These are phyloP conservation scores for Gossypium longicalyx DNA, from an alignment of 345 rosid genomes.

Conservation along the genomic window DNA sequence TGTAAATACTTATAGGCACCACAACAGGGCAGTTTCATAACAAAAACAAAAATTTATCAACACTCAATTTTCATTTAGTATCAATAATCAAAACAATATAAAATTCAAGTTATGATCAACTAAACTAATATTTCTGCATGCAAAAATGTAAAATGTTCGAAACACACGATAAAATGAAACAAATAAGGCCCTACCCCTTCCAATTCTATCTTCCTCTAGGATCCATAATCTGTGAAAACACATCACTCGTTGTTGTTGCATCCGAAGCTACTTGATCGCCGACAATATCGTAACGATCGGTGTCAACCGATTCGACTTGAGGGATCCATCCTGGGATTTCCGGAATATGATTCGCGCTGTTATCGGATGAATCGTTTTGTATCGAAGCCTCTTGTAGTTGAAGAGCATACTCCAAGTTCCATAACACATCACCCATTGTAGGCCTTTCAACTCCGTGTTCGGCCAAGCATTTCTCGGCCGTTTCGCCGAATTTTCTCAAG, in stretches of 20 bases:
- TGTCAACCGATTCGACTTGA: not conserved
- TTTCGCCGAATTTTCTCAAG: conserved; percentile 44
- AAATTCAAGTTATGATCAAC: not conserved
- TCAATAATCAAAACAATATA: not conserved
- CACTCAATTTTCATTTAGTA: not conserved
- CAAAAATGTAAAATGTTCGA: not conserved
- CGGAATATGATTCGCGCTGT: conserved; percentile 10
- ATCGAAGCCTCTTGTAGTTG: conserved; percentile 31
- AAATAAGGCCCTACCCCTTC: not conserved
- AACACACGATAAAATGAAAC: not conserved
- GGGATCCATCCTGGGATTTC: conserved; percentile 14
- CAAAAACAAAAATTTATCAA: not conserved
- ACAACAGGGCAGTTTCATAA: not conserved
- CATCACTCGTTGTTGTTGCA: conserved; percentile 4
- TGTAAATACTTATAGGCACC: no score
- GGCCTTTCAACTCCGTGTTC: conserved; percentile 50
- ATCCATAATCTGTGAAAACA: conserved; percentile 20
- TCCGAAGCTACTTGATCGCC: conserved; percentile 8
- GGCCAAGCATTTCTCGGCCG: conserved; percentile 60
- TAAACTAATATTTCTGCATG: not conserved
- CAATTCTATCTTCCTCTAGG: conserved; percentile 20
- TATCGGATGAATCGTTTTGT: conserved; percentile 4
- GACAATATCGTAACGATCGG: not conserved
- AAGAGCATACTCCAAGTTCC: conserved; percentile 64
- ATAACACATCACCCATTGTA: conserved; percentile 60